A percentile compares a stretch with the other conserved stretches of the same genome.
Evolutionary conservation across 1,284 basidiomycete species (phyloP).

Genomic region (Fomitopsis schrenkii): DNA sequence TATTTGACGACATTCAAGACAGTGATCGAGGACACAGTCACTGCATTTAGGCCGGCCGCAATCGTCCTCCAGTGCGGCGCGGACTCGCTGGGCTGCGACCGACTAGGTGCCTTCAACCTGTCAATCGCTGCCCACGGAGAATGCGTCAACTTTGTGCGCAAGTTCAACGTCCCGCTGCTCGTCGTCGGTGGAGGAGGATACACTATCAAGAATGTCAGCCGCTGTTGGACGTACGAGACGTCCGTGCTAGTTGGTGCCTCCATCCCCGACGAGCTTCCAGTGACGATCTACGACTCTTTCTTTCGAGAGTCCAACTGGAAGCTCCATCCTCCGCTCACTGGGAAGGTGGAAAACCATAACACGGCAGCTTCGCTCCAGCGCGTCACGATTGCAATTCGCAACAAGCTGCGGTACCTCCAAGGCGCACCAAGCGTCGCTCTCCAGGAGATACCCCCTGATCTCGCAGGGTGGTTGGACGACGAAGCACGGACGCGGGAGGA

Average conservation of each 20-base stretch:
- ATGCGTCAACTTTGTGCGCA: conserved; percentile 94
- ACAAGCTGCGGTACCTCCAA: conserved; percentile 89
- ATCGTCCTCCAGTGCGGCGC: conserved; percentile 98
- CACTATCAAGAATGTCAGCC: conserved; percentile 91
- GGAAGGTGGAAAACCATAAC: conserved; percentile 92
- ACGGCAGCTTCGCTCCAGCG: conserved; percentile 78
- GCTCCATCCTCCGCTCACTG: conserved; percentile 89
- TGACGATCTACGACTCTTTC: conserved; percentile 90
- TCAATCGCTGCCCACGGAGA: conserved; percentile 99
- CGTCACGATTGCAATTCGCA: conserved; percentile 83
- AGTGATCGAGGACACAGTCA: conserved; percentile 92
- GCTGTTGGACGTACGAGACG: conserved; percentile 99
- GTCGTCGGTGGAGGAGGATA: conserved; percentile 96
- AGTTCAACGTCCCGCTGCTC: conserved; percentile 86
- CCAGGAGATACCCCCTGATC: conserved; percentile 94
- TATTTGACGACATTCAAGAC: conserved; percentile 95
- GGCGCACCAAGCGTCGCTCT: conserved; percentile 95
- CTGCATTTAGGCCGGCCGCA: conserved; percentile 83
- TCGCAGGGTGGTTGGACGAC: conserved; percentile 75
- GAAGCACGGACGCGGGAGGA: conserved; percentile 76
- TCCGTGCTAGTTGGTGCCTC: conserved; percentile 85
- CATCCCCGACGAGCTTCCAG: conserved; percentile 84
- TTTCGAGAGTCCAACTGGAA: conserved; percentile 90
- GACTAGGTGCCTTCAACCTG: conserved; percentile 96
- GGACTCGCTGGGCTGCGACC: conserved; percentile 92